Base-by-base conservation (phyloP, 176 grass and related monocot genomes). In the Tillandsia leiboldiana region DNA sequence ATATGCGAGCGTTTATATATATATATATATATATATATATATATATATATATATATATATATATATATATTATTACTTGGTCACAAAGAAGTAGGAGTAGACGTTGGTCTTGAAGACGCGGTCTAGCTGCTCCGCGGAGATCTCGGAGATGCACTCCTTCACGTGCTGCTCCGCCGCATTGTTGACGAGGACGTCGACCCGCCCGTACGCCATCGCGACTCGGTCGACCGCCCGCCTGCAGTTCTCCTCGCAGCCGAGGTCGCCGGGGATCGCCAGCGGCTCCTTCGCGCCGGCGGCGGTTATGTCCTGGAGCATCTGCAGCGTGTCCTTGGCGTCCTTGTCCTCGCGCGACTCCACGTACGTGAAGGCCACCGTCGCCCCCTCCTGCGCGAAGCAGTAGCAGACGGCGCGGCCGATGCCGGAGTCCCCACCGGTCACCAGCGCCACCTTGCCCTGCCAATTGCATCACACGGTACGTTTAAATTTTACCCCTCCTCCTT, bases 391-490 rank as follows among this genome's bases (percentile, higher is more conserved):
- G 73, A 96, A 91, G 63, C 79, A 89, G 1, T 84, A 70, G 83
- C 92, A 96, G 50, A 96, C 88, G 0, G 92, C 88, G 3, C 88
- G 81, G 1, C 92, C 92, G 73, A 96, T 91, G 65, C 92, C 88
- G 1, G 92, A 96, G 80, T 96, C 92, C 49, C 92, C 92, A 15
- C 92, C 88, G 2, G 88, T 91, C 23, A 96, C 88, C 12, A 96
- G 63, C 13, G 83, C 88, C 78, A 91, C 86, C 81, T 87, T 96
- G 14, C 77, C 88, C 81, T 91, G 78, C 77, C 33, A 42, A 42
- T 51, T 11, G 48, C 51, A 10, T 13, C 13, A 28, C 15, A 20
- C 20, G 20, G 20, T 20, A 20, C 20, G 20, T 20, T 20, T 20
- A 20, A 20, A 20, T 20, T 20, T n/a, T n/a, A n/a, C n/a, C n/a